phyloP scores from a whole-genome alignment of 805 yeast genomes.

The Myxozyma melibiosi region DNA sequence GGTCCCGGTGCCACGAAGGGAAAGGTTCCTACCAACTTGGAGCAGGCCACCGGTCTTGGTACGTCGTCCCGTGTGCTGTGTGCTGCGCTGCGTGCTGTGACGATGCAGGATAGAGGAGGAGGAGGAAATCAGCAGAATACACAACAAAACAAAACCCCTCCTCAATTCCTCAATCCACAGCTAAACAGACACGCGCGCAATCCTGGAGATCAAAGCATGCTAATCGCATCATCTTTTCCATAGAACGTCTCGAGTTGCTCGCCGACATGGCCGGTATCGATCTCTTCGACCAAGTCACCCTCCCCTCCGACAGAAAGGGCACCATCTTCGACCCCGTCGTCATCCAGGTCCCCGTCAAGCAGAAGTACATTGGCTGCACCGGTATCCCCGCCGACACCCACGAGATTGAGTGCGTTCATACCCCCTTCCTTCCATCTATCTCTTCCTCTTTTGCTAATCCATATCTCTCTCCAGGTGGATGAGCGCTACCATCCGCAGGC shows the following conservation, averaged over 20 bases:
- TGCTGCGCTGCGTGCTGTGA: background rate
- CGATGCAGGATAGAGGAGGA: background rate
- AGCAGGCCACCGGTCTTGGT: conserved; percentile 92
- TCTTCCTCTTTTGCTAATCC: background rate
- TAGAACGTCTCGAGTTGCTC: conserved; percentile 87
- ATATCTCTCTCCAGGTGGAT: conserved; percentile 13
- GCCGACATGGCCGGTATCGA: conserved; percentile 96
- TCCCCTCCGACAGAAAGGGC: conserved; percentile 86
- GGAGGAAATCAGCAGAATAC: background rate
- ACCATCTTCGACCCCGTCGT: conserved; percentile 86
- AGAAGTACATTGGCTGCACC: conserved; percentile 84
- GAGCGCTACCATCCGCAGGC: conserved; percentile 50
- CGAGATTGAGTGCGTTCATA: conserved; percentile 88
- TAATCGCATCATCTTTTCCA: background rate
- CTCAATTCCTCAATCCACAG: too few species aligned
- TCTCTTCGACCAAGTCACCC: conserved; percentile 79
- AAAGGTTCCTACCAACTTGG: conserved; percentile 86
- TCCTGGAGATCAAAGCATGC: too few species aligned
- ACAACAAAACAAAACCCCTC: too few species aligned
- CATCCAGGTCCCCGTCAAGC: conserved; percentile 72
- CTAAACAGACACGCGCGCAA: too few species aligned
- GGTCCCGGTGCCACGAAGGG: conserved; percentile 91
- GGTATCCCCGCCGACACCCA: conserved; percentile 95
- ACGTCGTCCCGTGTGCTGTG: conserved; percentile 5
- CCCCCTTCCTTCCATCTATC: conserved; percentile 39